These are phyloP conservation scores for Wickerhamiella australiensis DNA, from an alignment of 805 yeast species.

Conservation along the genomic window DNA sequence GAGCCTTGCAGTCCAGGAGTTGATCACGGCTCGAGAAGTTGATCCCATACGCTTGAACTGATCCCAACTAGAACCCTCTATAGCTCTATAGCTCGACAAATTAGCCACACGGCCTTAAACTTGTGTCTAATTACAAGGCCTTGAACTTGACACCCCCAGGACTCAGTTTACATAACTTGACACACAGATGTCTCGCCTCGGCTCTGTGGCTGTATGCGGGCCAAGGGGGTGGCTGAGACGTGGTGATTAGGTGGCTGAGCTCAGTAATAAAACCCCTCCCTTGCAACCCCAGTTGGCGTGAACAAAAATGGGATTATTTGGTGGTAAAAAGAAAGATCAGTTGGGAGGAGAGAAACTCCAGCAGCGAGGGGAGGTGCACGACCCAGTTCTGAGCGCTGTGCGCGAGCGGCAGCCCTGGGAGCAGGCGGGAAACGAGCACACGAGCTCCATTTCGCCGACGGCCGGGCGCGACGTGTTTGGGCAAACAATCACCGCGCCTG, in stretches of 20 bases:
- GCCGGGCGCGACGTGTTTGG: conserved; percentile 79
- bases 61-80: too few relatives aligned
- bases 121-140: background rate
- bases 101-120: too few relatives aligned
- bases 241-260: background rate
- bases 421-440: conserved; percentile 34
- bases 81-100: too few relatives aligned
- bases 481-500: conserved; percentile 61
- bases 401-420: conserved; percentile 95
- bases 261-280: background rate
- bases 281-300: background rate
- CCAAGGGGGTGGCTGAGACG: background rate
- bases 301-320: conserved; percentile 5
- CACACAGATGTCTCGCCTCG: too few relatives aligned
- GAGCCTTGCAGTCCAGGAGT: too few relatives aligned
- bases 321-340: conserved; percentile 6
- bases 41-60: too few relatives aligned
- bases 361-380: conserved; percentile 44
- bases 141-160: too few relatives aligned
- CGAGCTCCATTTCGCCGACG: conserved; percentile 35
- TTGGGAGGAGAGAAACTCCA: conserved; percentile 1
- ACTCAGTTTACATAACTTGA: background rate
- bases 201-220: background rate
- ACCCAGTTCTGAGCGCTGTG: conserved; percentile 86
- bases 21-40: too few relatives aligned